A percentile compares a stretch with the other conserved stretches of the same genome.
Conservation (phyloP, 441 rosid genomes). For the Caryocar brasiliense region DNA sequence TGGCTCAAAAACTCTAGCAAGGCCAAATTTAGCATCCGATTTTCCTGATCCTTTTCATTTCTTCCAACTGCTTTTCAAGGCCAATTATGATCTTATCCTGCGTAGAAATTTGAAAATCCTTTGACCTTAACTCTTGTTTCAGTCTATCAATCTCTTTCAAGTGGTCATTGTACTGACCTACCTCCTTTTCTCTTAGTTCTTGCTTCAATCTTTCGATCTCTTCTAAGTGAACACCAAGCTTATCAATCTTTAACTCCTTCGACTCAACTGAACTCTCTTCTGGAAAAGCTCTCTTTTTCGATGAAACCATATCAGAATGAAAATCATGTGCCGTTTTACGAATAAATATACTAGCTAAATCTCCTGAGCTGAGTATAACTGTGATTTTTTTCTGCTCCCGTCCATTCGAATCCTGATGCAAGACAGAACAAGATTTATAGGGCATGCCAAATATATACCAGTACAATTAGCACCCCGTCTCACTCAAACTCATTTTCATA, state of each 20-base stretch:
- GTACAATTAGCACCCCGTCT: too few species aligned
- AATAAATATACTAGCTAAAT: conserved; percentile 28
- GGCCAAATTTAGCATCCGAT: not conserved
- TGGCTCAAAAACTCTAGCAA: not conserved
- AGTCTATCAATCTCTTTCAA: conserved; percentile 19
- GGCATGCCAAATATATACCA: too few species aligned
- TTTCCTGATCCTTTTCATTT: conserved; percentile 6
- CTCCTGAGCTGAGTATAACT: conserved; percentile 27
- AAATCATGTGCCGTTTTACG: conserved; percentile 39
- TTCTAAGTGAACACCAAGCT: not conserved
- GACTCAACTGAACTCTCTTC: conserved; percentile 16
- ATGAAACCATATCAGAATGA: conserved; percentile 6
- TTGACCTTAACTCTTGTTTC: conserved; percentile 29
- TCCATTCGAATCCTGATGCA: conserved; percentile 51
- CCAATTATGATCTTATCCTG: conserved; percentile 42
- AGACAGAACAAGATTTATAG: not conserved
- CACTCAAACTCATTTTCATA: too few species aligned
- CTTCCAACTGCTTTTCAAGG: conserved; percentile 23
- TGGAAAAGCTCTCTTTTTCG: conserved; percentile 26
- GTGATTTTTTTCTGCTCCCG: conserved; percentile 45
- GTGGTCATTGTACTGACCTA: not conserved
- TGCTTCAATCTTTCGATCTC: conserved; percentile 10
- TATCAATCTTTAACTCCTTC: conserved; percentile 32
- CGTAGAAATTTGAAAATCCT: conserved; percentile 28
- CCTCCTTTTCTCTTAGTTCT: not conserved